Conservation (phyloP, 2,329 filamentous ascomycete species). For the Cladophialophora yegresii region DNA sequence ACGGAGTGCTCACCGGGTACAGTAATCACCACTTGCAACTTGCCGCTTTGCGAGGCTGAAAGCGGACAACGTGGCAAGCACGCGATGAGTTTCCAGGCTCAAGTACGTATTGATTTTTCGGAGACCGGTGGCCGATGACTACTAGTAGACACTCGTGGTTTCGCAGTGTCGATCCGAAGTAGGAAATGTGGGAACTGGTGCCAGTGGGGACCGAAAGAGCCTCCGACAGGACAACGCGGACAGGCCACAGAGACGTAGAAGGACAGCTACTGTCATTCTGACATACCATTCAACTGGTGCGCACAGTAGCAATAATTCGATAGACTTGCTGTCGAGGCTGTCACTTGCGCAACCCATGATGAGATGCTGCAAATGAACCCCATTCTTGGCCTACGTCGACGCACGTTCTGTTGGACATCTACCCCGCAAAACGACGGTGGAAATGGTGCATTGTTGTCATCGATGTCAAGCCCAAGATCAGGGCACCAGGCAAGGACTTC, state of each 20-base stretch:
- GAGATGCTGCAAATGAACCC: not conserved
- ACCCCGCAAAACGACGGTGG: not conserved
- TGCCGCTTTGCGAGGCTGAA: not conserved
- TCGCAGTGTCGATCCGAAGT: not conserved
- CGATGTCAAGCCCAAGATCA: not conserved
- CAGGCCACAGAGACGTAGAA: not conserved
- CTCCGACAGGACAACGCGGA: too few species aligned
- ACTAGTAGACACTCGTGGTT: not conserved
- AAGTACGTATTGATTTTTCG: not conserved
- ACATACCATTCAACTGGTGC: too few species aligned
- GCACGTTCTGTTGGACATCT: not conserved
- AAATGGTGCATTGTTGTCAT: not conserved
- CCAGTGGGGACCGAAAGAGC: too few species aligned
- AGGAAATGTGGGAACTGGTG: not conserved
- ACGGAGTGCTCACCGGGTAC: too few species aligned
- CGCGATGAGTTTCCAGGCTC: not conserved
- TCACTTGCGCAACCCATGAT: not conserved
- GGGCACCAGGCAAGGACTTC: not conserved
- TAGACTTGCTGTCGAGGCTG: not conserved
- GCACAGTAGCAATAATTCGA: too few species aligned
- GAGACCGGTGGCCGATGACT: too few species aligned
- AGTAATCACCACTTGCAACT: not conserved
- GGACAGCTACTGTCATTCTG: too few species aligned
- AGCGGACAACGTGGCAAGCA: not conserved
- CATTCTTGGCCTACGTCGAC: not conserved